Conservation (phyloP, 306 rosid genomes). For the Lotus japonicus region DNA sequence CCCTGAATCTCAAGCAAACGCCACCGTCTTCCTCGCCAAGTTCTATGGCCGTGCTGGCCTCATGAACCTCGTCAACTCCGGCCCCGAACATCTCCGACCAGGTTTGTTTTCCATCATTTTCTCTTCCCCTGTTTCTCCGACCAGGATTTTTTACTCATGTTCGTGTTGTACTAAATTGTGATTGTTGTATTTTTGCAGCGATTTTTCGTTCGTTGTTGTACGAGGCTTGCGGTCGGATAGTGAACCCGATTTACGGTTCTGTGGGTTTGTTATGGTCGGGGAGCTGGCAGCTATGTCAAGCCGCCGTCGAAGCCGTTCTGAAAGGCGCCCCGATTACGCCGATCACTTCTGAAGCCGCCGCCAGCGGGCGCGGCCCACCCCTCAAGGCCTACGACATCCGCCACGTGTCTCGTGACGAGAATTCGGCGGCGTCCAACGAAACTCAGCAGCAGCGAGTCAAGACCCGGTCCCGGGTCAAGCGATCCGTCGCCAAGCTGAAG, state of each 20-base stretch:
- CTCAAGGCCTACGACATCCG: constrained; percentile 88
- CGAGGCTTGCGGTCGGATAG: constrained; percentile 92
- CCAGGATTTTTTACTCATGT: too few relatives aligned
- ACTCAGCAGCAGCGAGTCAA: constrained; percentile 30
- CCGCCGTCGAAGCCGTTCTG: constrained; percentile 86
- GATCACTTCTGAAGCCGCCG: constrained; percentile 72
- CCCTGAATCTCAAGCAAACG: constrained; percentile 95
- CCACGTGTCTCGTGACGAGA: constrained; percentile 83
- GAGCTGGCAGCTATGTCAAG: constrained; percentile 93
- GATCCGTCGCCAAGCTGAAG: constrained; percentile 40
- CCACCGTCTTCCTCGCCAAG: constrained; percentile 91
- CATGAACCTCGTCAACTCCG: constrained; percentile 93
- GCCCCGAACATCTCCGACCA: constrained; percentile 93
- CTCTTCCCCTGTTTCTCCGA: background rate
- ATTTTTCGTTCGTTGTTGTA: constrained; percentile 81
- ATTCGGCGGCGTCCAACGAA: constrained; percentile 52
- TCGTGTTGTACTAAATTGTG: too few relatives aligned
- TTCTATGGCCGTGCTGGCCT: constrained; percentile 97
- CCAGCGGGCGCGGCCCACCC: constrained; percentile 69
- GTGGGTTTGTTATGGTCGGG: constrained; percentile 97
- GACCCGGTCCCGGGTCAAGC: constrained; percentile 65
- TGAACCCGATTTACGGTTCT: constrained; percentile 93
- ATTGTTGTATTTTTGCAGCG: constrained; percentile 29
- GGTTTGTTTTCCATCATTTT: constrained; percentile 40
- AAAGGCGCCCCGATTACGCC: constrained; percentile 83